phyloP scores from a whole-genome alignment of 768 basidiomycete species.

The Pleurotus tuoliensis region DNA sequence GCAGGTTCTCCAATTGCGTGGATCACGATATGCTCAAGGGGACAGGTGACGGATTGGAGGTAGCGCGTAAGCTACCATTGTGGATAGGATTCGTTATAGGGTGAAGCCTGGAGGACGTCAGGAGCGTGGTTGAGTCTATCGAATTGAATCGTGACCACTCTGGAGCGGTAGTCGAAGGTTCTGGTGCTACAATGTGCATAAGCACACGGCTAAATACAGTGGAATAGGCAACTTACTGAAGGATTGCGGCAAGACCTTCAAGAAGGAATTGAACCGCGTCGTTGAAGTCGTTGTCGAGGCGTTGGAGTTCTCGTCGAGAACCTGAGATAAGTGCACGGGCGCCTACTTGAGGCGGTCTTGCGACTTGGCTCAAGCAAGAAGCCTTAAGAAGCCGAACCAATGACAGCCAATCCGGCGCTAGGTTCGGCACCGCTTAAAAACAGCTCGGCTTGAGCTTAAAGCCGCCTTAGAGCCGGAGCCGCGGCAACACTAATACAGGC shows the following conservation, averaged over 20 bases:
- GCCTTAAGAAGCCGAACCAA: too few relatives aligned
- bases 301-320: slow-evolving; percentile 3
- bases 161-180: slow-evolving; percentile 1
- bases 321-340: background rate
- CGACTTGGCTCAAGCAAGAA: too few relatives aligned
- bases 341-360: too few relatives aligned
- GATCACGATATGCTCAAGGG: slow-evolving; percentile 14
- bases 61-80: slow-evolving; percentile 32
- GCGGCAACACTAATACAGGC: too few relatives aligned
- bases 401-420: too few relatives aligned
- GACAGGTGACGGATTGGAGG: slow-evolving; percentile 25
- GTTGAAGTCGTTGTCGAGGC: slow-evolving; percentile 28
- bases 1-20: slow-evolving; percentile 12
- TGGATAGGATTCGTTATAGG: slow-evolving; percentile 18
- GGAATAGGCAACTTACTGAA: slow-evolving; percentile 16
- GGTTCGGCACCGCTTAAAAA: too few relatives aligned
- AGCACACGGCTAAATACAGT: background rate
- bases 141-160: slow-evolving; percentile 7
- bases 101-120: slow-evolving; percentile 2
- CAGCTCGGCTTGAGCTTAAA: too few relatives aligned
- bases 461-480: too few relatives aligned
- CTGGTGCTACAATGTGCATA: background rate
- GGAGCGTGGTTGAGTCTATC: background rate
- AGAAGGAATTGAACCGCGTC: slow-evolving; percentile 62
- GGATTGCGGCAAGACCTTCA: slow-evolving; percentile 12